A percentile compares a stretch with the other conserved stretches of the same genome.
Conservation (phyloP, 2,329 filamentous ascomycete genomes). For the Lithohypha guttulata region DNA sequence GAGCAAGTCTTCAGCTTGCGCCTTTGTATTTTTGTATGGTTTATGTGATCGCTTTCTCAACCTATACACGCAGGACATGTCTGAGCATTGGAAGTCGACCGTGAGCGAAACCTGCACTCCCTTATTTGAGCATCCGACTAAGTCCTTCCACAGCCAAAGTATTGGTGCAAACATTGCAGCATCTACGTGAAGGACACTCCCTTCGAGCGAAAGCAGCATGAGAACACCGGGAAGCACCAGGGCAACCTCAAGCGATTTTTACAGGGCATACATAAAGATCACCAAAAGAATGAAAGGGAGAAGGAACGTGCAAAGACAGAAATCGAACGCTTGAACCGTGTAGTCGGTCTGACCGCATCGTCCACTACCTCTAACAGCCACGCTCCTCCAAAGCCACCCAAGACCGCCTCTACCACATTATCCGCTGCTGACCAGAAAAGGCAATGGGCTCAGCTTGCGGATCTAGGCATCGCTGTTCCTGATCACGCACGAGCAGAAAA, state of each 20-base stretch:
- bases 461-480: conserved; percentile 76
- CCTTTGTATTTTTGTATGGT: no score
- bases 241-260: conserved; percentile 78
- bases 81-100: conserved; percentile 98
- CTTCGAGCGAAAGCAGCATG: conserved; percentile 80
- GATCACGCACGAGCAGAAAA: conserved; percentile 67
- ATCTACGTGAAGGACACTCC: conserved; percentile 85
- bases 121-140: conserved; percentile 12
- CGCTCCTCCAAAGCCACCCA: conserved; percentile 17
- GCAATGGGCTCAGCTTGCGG: conserved; percentile 78
- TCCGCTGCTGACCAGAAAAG: conserved; percentile 60
- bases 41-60: no score
- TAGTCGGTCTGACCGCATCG: conserved; percentile 46
- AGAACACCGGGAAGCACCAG: conserved; percentile 76
- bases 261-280: conserved; percentile 72
- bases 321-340: conserved; percentile 71
- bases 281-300: conserved; percentile 71
- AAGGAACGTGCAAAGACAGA: conserved; percentile 75
- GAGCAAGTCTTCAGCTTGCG: no score
- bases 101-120: conserved; percentile 28
- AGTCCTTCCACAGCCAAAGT: conserved; percentile 53
- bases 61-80: no score
- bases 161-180: conserved; percentile 97
- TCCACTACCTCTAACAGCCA: conserved; percentile 28
- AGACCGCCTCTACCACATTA: conserved; percentile 24